phyloP scores from a whole-genome alignment of 2,329 filamentous ascomycete species.

The Penicillium sp. region DNA sequence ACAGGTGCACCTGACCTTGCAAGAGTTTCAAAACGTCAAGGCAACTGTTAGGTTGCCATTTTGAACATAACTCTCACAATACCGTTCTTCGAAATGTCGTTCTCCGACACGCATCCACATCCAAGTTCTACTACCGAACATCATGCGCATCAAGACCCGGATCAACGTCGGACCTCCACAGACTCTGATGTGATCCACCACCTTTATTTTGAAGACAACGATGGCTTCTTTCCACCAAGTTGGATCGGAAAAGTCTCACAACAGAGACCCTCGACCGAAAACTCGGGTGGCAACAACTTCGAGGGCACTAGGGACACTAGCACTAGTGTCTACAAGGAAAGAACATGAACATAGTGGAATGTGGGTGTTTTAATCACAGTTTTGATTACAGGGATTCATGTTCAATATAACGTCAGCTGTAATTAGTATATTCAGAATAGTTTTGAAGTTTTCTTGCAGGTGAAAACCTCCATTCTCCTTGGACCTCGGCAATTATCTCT shows the following conservation, averaged over 20 bases:
- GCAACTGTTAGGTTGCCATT: not conserved
- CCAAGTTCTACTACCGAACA: not conserved
- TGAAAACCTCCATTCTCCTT: not conserved
- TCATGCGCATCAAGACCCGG: not conserved
- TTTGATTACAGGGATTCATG: not conserved
- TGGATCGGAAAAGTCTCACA: conserved; percentile 26
- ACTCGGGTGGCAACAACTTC: conserved; percentile 1
- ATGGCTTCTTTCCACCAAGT: conserved; percentile 36
- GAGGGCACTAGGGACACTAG: not conserved
- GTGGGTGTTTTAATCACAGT: not conserved
- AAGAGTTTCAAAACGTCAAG: not conserved
- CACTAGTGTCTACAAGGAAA: not conserved
- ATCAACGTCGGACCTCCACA: conserved; percentile 4
- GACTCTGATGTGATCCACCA: conserved; percentile 31
- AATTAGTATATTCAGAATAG: not conserved
- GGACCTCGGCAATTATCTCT: conserved; percentile 1
- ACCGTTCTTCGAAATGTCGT: not conserved
- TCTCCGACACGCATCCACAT: not conserved
- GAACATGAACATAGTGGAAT: not conserved
- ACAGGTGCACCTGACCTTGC: not conserved
- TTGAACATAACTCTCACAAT: not conserved
- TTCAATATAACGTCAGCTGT: not conserved
- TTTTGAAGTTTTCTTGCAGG: not conserved
- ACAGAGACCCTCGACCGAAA: conserved; percentile 11
- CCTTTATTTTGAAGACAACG: conserved; percentile 39